Evolutionary conservation across 2,329 filamentous ascomycete genomes (phyloP), one percentile per base, ranked within the genome.

Genomic region (Fusarium siculi): DNA sequence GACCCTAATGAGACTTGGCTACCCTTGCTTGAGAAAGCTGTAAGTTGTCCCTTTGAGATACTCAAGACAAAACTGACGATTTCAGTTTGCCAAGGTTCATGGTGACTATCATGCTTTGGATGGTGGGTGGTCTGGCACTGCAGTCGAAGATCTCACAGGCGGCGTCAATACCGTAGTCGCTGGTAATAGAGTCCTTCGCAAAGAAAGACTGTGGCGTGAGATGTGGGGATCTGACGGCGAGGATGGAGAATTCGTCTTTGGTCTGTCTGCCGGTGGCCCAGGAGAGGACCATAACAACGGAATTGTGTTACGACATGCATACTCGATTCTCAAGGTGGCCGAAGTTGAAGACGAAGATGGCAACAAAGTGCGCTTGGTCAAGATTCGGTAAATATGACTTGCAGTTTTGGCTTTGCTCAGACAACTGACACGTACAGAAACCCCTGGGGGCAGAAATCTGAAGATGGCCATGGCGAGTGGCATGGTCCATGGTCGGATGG

Each of bases 1-100:
- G 89, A 92, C 66, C 84, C 87, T 3, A 93, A 93, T 76, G 92
- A 93, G 80, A 94, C 91, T 0, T 94, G 92, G 92, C 84, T 94
- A 28, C 92, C 92, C 1, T 81, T 94, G 52, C 85, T 94, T 4
- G 92, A 93, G 75, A 94, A 94, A 78, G 92, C 92, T 28, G 78
- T 79, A 56, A 66, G 78, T 75, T n/a, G 4, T 11, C 9, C 14
- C 8, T 1, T 21, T 8, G 1, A n/a, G 9, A 19, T 16, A 14
- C 1, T 5, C 8, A 18, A 30, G 8, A n/a, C 4, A 7, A 5
- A 36, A 10, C 63, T 78, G 39, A 78, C 15, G 4, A 39, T n/a
- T 25, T 2, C 21, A 79, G 10, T 93, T 92, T 77, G 92, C 92
- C n/a, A 94, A 94, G 78, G 89, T 90, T 1, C 92, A 94, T 69